These are phyloP conservation scores for Cyberlindnera xishuangbannaensis DNA, from an alignment of 805 yeast species.

Conservation along the genomic window DNA sequence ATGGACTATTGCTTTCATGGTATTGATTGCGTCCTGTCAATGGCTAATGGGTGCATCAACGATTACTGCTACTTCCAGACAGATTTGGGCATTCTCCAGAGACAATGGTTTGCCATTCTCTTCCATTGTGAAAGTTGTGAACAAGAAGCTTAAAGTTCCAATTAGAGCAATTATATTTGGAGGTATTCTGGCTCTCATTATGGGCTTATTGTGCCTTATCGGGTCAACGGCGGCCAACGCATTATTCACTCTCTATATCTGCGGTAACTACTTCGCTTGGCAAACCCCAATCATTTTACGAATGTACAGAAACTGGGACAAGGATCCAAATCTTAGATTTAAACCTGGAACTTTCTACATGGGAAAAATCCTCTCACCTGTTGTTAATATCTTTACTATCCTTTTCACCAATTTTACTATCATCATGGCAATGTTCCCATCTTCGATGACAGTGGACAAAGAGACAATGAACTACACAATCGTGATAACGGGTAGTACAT, in stretches of 20 bases:
- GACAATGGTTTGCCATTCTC: conserved; percentile 70
- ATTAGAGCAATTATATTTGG: conserved; percentile 50
- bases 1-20: conserved; percentile 65
- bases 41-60: conserved; percentile 63
- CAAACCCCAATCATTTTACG: conserved; percentile 33
- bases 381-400: conserved; percentile 41
- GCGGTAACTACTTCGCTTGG: conserved; percentile 40
- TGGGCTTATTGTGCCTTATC: conserved; percentile 37
- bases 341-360: conserved; percentile 63
- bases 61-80: conserved; percentile 58
- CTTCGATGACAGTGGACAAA: conserved; percentile 28
- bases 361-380: conserved; percentile 43
- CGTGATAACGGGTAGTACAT: conserved; percentile 59
- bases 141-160: conserved; percentile 55
- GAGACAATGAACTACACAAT: conserved; percentile 66
- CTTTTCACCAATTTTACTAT: conserved; percentile 48
- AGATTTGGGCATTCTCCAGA: conserved; percentile 70
- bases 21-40: conserved; percentile 52
- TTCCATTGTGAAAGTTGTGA: conserved; percentile 48
- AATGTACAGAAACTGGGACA: conserved; percentile 37
- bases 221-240: conserved; percentile 41
- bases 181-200: conserved; percentile 30
- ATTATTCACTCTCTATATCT: conserved; percentile 36
- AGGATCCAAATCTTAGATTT: conserved; percentile 33
- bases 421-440: conserved; percentile 58